phyloP scores from a whole-genome alignment of 805 yeast genomes.

The Ogataea paraovalis region DNA sequence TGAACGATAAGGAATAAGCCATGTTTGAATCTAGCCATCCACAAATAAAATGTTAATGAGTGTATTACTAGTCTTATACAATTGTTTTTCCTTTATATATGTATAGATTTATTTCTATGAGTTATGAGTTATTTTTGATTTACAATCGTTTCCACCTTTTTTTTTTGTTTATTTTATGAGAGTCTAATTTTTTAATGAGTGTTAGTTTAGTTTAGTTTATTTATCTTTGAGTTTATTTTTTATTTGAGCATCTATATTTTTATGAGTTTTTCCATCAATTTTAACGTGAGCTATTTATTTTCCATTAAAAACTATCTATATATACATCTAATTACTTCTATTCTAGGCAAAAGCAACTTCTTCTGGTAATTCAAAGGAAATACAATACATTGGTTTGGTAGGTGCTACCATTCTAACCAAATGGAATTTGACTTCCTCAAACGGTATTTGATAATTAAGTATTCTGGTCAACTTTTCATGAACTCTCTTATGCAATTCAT shows the following conservation, averaged over 20 bases:
- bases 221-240: neutral
- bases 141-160: neutral
- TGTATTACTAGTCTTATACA: neutral
- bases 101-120: neutral
- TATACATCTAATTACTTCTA: neutral
- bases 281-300: no score
- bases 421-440: slow-evolving; percentile 59
- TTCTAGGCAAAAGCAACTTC: slow-evolving; percentile 51
- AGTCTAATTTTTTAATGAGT: neutral
- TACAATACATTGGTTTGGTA: slow-evolving; percentile 93
- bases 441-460: slow-evolving; percentile 44
- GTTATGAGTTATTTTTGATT: neutral
- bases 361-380: slow-evolving; percentile 68
- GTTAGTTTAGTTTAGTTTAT: neutral
- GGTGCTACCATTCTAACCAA: slow-evolving; percentile 94
- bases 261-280: neutral
- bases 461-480: slow-evolving; percentile 47
- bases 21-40: neutral
- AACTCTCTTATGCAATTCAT: slow-evolving; percentile 65
- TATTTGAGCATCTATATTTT: neutral
- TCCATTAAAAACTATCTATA: neutral
- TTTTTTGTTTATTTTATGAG: neutral
- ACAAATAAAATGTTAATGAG: neutral
- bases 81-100: neutral
- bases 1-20: slow-evolving; percentile 13